Evolutionary conservation across 2,329 filamentous ascomycete species (phyloP).

Genomic region (Neofusicoccum sp.): DNA sequence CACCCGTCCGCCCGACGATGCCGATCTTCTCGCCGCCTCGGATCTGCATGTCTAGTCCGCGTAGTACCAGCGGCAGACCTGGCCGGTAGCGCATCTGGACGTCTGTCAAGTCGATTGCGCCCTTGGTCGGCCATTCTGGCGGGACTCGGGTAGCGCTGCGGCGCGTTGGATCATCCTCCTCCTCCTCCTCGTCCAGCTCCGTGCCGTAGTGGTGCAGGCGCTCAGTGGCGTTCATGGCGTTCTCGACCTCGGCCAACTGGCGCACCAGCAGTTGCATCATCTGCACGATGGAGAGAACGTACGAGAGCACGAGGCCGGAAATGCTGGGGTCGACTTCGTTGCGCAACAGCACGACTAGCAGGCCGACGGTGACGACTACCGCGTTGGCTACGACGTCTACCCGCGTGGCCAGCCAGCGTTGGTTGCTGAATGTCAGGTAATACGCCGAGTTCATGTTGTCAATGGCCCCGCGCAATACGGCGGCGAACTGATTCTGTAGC

Average conservation of each 20-base stretch:
- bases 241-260: conserved; percentile 62
- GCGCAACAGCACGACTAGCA: conserved; percentile 88
- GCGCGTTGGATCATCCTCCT: background rate
- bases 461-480: conserved; percentile 70
- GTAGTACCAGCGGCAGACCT: conserved; percentile 27
- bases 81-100: conserved; percentile 47
- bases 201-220: conserved; percentile 12
- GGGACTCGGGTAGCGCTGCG: conserved; percentile 72
- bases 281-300: conserved; percentile 78
- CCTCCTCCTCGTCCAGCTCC: background rate
- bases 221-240: conserved; percentile 17
- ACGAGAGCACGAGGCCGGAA: conserved; percentile 84
- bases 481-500: conserved; percentile 74
- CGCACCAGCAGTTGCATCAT: conserved; percentile 54
- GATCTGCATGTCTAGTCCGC: conserved; percentile 41
- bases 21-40: conserved; percentile 52
- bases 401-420: conserved; percentile 86
- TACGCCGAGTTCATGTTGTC: conserved; percentile 95
- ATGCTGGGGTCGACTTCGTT: conserved; percentile 85
- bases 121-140: conserved; percentile 46
- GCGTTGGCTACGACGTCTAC: conserved; percentile 82
- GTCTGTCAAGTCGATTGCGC: conserved; percentile 46
- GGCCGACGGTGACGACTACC: conserved; percentile 84
- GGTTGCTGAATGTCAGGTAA: conserved; percentile 92
- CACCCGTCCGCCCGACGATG: conserved; percentile 58